Percentiles rank a stretch among this genome's conserved stretches.
phyloP scores from a whole-genome alignment of 192 early-diverging fungal genomes.

The Helicostylum pulchrum region DNA sequence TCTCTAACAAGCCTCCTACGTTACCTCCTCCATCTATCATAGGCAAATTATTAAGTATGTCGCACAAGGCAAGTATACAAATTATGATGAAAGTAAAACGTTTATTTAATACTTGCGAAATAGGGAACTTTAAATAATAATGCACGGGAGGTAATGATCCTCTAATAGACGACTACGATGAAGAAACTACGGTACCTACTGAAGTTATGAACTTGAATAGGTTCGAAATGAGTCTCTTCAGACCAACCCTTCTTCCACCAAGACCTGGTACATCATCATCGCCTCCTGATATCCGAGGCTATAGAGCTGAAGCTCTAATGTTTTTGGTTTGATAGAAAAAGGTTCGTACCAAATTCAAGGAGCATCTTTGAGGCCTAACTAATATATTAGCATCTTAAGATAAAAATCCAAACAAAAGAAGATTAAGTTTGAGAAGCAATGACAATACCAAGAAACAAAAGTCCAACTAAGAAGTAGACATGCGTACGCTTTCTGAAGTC shows the following conservation, averaged over 20 bases:
- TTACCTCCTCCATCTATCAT: no score
- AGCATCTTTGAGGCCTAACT: background rate
- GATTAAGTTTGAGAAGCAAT: background rate
- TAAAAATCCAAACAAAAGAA: background rate
- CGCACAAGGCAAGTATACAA: slow-evolving; percentile 4
- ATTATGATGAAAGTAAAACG: background rate
- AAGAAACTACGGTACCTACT: background rate
- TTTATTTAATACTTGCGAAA: background rate
- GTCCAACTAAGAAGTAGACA: background rate
- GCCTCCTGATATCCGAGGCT: no score
- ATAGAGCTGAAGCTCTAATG: no score
- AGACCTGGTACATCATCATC: no score
- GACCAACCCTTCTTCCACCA: no score
- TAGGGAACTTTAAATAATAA: background rate
- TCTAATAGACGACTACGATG: no score
- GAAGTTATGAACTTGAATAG: no score
- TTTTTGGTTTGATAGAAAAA: background rate
- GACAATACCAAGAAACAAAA: background rate
- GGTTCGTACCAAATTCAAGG: background rate
- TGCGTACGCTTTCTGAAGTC: background rate
- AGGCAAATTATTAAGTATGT: no score
- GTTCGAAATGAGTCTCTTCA: no score
- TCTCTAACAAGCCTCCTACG: no score
- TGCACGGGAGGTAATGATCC: background rate
- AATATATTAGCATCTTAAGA: background rate